These are phyloP conservation scores for Cryptococcus maquisensis DNA, from an alignment of 1,284 basidiomycete species.

Conservation along the genomic window DNA sequence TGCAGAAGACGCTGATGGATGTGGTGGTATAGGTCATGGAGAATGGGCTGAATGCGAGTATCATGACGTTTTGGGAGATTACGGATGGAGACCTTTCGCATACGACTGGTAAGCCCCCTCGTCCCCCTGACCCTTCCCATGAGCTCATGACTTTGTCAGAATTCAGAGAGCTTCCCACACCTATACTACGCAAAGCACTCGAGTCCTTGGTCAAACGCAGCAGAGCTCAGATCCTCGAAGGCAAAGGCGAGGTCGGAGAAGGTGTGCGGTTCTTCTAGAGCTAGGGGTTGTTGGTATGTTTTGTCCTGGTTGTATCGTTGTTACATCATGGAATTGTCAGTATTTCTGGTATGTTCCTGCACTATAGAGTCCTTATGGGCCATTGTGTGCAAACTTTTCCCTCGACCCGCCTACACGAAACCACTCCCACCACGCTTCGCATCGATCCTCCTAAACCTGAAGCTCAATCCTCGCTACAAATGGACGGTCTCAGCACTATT, in stretches of 20 bases:
- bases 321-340: neutral
- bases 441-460: conserved; percentile 79
- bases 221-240: conserved; percentile 53
- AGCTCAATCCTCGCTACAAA: conserved; percentile 64
- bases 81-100: conserved; percentile 52
- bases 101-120: conserved; percentile 34
- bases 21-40: conserved; percentile 45
- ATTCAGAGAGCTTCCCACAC: conserved; percentile 49
- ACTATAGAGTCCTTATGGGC: no score
- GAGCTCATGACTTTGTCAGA: conserved; percentile 37
- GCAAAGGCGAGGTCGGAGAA: conserved; percentile 49
- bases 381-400: no score
- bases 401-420: conserved; percentile 59
- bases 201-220: conserved; percentile 52
- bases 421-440: conserved; percentile 74
- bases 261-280: conserved; percentile 52
- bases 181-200: conserved; percentile 49
- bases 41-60: conserved; percentile 52
- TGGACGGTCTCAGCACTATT: conserved; percentile 8
- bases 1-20: neutral
- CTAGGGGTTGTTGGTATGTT: neutral
- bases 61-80: conserved; percentile 57
- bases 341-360: neutral
- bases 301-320: no score
- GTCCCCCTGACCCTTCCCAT: neutral